A percentile compares a stretch with the other conserved stretches of the same genome.
Conservation (phyloP, 768 basidiomycete species). For the Pulveroboletus ravenelii region DNA sequence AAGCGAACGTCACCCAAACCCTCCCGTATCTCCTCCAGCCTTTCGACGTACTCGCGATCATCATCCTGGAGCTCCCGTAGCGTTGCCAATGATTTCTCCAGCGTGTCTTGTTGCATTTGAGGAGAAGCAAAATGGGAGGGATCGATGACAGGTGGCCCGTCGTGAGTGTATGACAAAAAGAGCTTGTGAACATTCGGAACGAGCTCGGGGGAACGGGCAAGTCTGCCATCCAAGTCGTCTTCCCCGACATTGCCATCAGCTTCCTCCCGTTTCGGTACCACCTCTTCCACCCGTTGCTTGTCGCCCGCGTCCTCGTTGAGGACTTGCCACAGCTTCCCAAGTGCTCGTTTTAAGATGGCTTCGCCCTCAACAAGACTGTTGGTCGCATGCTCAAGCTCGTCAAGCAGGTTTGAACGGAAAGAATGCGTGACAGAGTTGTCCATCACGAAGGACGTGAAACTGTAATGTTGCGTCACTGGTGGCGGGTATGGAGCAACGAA, state of each 20-base stretch:
- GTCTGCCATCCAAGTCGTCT: constrained; percentile 37
- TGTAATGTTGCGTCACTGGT: constrained; percentile 63
- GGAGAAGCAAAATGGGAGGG: constrained; percentile 60
- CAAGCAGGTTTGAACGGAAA: constrained; percentile 72
- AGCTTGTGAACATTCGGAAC: constrained; percentile 62
- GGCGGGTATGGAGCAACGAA: constrained; percentile 70
- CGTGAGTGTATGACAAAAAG: constrained; percentile 53
- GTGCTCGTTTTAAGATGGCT: constrained; percentile 61
- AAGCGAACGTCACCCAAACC: constrained; percentile 68
- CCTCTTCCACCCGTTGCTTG: constrained; percentile 30
- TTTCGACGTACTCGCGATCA: constrained; percentile 80
- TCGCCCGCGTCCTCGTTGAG: constrained; percentile 66
- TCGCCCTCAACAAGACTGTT: constrained; percentile 85
- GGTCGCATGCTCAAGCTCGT: constrained; percentile 77
- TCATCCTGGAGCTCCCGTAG: constrained; percentile 83
- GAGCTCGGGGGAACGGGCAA: constrained; percentile 62
- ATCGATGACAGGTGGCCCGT: constrained; percentile 45
- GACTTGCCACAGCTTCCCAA: constrained; percentile 79
- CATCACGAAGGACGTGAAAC: constrained; percentile 80
- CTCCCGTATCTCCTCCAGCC: constrained; percentile 79
- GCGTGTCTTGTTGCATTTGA: constrained; percentile 59
- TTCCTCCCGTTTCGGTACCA: constrained; percentile 66
- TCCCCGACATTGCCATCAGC: constrained; percentile 51
- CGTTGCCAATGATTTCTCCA: constrained; percentile 71
- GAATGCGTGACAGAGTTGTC: constrained; percentile 81